A percentile compares a stretch with the other conserved stretches of the same genome.
These are phyloP conservation scores for Hemisphaericaspora lyxosophila DNA, from an alignment of 1,139 yeast genomes.

Conservation along the genomic window DNA sequence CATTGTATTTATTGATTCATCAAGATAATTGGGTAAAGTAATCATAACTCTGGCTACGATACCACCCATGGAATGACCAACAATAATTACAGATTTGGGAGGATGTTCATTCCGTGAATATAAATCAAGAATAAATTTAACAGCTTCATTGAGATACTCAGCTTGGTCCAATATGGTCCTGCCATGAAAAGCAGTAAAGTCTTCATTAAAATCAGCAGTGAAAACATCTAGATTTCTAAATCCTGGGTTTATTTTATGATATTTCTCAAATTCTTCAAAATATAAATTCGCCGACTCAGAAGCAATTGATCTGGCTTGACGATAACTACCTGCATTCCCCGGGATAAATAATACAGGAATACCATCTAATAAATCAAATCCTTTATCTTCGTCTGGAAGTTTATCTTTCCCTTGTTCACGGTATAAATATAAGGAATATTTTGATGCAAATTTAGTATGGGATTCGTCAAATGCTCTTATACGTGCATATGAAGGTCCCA, in stretches of 20 bases:
- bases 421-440: conserved; percentile 78
- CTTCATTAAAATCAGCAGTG: conserved; percentile 92
- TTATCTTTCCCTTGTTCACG: conserved; percentile 74
- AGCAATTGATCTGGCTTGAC: conserved; percentile 91
- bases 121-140: conserved; percentile 67
- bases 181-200: conserved; percentile 95
- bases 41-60: conserved; percentile 82
- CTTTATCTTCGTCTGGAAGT: conserved; percentile 32
- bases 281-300: conserved; percentile 63
- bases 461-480: conserved; percentile 68
- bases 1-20: conserved; percentile 76
- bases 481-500: conserved; percentile 78
- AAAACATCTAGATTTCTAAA: conserved; percentile 68
- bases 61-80: conserved; percentile 98
- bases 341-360: conserved; percentile 91
- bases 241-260: conserved; percentile 21
- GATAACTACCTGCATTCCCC: conserved; percentile 94
- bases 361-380: conserved; percentile 50
- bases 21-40: conserved; percentile 71
- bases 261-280: conserved; percentile 30
- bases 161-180: conserved; percentile 92
- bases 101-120: conserved; percentile 41
- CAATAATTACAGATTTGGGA: conserved; percentile 72
- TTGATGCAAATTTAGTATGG: conserved; percentile 72
- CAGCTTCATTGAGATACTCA: conserved; percentile 86